These are phyloP conservation scores for Cryptosporidium bovis DNA, from an alignment of 169 alveolate genomes.

Conservation along the genomic window DNA sequence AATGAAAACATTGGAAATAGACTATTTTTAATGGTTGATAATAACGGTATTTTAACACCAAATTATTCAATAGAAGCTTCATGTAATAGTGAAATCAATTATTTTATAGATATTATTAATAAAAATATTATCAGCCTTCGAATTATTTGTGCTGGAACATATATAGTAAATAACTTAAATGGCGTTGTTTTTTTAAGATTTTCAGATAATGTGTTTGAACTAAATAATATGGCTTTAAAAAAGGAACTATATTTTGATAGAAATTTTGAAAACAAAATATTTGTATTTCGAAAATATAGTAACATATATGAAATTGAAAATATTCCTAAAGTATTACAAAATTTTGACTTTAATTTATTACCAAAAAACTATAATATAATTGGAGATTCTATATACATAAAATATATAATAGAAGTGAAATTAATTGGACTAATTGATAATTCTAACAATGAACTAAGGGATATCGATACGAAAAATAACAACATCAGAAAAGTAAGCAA, in stretches of 20 bases:
- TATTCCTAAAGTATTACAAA: not conserved
- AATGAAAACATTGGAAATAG: too few species aligned
- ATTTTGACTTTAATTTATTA: conserved; percentile 1
- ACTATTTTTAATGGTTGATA: too few species aligned
- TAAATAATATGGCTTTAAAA: not conserved
- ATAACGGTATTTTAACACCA: conserved; percentile 36
- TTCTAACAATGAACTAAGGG: conserved; percentile 1
- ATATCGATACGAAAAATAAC: not conserved
- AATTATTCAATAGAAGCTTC: conserved; percentile 14
- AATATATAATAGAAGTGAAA: not conserved
- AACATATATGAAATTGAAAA: conserved; percentile 1
- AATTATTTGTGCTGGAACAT: conserved; percentile 21
- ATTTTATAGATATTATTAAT: conserved; percentile 20
- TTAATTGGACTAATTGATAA: conserved; percentile 13
- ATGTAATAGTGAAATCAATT: conserved; percentile 24
- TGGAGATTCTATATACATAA: conserved; percentile 15
- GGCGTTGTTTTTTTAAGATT: conserved; percentile 11
- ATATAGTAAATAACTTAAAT: conserved; percentile 14
- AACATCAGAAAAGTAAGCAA: too few species aligned
- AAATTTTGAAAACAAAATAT: not conserved
- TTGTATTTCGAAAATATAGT: not conserved
- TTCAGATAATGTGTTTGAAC: not conserved
- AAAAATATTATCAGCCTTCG: conserved; percentile 23
- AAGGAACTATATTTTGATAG: conserved; percentile 2
- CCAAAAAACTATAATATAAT: conserved; percentile 16